Percentiles rank a stretch among this genome's conserved stretches.
These are phyloP conservation scores for Talaromyces stipitatus DNA, from an alignment of 495 filamentous ascomycete genomes.

Conservation along the genomic window DNA sequence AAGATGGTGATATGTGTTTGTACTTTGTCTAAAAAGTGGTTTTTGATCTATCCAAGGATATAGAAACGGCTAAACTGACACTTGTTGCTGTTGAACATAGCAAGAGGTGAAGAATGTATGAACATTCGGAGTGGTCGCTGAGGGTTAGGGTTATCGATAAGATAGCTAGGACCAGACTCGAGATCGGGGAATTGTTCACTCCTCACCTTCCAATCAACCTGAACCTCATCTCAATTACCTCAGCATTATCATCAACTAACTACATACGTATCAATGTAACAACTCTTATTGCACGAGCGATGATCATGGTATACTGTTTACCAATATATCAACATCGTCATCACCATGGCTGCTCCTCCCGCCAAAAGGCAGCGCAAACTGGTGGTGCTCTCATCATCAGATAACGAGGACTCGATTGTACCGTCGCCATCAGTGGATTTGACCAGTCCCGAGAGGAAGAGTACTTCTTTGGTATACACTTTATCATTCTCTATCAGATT, in stretches of 20 bases:
- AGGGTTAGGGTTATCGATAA: too few species aligned
- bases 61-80: too few species aligned
- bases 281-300: not conserved
- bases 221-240: not conserved
- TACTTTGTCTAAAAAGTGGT: not conserved
- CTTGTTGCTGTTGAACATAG: too few species aligned
- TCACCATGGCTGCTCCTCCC: conserved; percentile 31
- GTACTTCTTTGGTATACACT: not conserved
- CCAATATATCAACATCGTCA: not conserved
- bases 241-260: too few species aligned
- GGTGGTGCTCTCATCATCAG: conserved; percentile 35
- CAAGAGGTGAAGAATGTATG: too few species aligned
- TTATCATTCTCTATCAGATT: not conserved
- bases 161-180: too few species aligned
- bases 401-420: conserved; percentile 38
- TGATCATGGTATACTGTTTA: not conserved
- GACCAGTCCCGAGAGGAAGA: not conserved
- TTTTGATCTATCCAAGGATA: not conserved
- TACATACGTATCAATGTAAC: too few species aligned
- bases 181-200: not conserved
- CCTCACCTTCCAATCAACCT: not conserved
- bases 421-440: not conserved
- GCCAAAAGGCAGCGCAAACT: conserved; percentile 31
- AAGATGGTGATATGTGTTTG: not conserved
- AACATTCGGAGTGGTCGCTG: not conserved